Conservation (phyloP, 306 rosid species). For the Cicer chorassanicum region DNA sequence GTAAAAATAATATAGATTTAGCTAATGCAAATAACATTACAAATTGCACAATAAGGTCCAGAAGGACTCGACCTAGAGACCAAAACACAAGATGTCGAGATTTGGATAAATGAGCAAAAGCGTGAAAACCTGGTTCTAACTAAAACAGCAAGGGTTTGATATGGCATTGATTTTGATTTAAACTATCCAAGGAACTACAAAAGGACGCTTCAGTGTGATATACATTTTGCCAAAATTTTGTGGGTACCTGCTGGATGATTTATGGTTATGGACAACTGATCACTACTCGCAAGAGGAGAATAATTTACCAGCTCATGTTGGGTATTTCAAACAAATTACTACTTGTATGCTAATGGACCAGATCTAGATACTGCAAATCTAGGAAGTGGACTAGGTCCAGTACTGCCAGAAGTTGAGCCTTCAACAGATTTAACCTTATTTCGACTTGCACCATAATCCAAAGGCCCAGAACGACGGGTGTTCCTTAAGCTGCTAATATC, state of each 20-base stretch:
- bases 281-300: constrained; percentile 42
- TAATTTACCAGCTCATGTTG: constrained; percentile 51
- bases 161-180: constrained; percentile 49
- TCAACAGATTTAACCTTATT: constrained; percentile 61
- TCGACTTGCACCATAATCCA: constrained; percentile 83
- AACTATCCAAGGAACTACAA: constrained; percentile 49
- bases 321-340: constrained; percentile 39
- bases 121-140: constrained; percentile 14
- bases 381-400: constrained; percentile 92
- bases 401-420: constrained; percentile 83
- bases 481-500: constrained; percentile 62
- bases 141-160: constrained; percentile 35
- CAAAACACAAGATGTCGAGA: neutral
- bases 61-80: constrained; percentile 7
- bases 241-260: constrained; percentile 47
- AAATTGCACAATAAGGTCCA: constrained; percentile 3
- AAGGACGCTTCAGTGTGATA: constrained; percentile 39
- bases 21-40: constrained; percentile 29
- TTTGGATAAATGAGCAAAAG: constrained; percentile 19
- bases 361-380: constrained; percentile 98
- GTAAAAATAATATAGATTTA: neutral
- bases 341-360: constrained; percentile 92
- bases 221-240: constrained; percentile 54
- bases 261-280: constrained; percentile 43
- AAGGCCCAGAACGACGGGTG: constrained; percentile 86